Percentiles rank a stretch among this genome's conserved stretches.
Conservation (phyloP, 768 basidiomycete species). For the Lyophyllum decastes region DNA sequence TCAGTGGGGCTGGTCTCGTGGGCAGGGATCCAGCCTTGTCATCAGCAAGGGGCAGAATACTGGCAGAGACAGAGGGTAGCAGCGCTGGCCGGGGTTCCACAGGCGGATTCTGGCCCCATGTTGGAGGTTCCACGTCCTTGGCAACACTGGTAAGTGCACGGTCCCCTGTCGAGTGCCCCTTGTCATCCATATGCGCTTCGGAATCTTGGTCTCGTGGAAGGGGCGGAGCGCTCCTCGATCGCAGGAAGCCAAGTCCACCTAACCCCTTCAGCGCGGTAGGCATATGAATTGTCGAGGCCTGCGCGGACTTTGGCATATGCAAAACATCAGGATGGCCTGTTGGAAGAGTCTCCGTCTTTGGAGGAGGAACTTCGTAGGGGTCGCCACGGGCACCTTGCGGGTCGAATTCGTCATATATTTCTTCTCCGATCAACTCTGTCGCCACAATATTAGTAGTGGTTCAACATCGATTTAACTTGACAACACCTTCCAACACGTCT, state of each 20-base stretch:
- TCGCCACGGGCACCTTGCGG: conserved; percentile 68
- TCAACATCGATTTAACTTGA: neutral
- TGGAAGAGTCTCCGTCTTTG: conserved; percentile 17
- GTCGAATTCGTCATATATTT: conserved; percentile 92
- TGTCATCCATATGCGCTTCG: conserved; percentile 7
- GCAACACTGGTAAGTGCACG: neutral
- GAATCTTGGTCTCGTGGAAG: conserved; percentile 40
- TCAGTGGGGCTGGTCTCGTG: neutral
- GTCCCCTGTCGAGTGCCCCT: conserved; percentile 13
- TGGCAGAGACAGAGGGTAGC: neutral
- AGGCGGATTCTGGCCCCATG: neutral
- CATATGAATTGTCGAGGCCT: conserved; percentile 31
- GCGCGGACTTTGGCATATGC: conserved; percentile 13
- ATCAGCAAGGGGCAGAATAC: neutral
- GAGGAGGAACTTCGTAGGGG: conserved; percentile 37
- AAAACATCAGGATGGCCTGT: neutral
- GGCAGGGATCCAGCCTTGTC: neutral
- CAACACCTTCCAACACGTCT: conserved; percentile 80
- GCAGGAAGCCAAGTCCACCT: conserved; percentile 49
- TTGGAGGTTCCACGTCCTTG: neutral
- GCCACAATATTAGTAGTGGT: neutral
- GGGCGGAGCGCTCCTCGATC: conserved; percentile 61
- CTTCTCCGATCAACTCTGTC: conserved; percentile 86
- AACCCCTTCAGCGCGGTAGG: conserved; percentile 47
- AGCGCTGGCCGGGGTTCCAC: neutral